Evolutionary conservation across 2,329 filamentous ascomycete species (phyloP).

Genomic region (Fusarium burgessii): DNA sequence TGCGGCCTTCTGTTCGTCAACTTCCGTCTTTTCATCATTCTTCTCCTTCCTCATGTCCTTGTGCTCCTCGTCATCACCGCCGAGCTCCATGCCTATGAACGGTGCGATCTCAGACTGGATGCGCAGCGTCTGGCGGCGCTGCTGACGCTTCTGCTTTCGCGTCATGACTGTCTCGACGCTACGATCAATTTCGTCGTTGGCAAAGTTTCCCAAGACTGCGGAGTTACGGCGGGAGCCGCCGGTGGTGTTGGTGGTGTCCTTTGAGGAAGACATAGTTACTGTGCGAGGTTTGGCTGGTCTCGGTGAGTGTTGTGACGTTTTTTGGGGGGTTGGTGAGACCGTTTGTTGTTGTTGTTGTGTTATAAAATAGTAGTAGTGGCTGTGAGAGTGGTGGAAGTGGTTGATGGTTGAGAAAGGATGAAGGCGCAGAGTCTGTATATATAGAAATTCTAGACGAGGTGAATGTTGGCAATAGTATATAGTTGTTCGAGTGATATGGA

Average conservation of each 20-base stretch:
- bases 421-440: not conserved
- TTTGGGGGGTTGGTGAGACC: no score
- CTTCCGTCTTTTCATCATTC: not conserved
- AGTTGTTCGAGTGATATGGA: not conserved
- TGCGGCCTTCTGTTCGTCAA: accelerated
- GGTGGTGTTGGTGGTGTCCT: not conserved
- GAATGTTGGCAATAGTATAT: not conserved
- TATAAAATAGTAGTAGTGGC: not conserved
- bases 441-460: not conserved
- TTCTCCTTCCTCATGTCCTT: not conserved
- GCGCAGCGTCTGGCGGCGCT: not conserved
- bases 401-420: not conserved
- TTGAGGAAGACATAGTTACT: not conserved
- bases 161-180: accelerated
- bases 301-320: no score
- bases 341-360: not conserved
- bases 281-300: no score
- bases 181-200: not conserved
- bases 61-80: not conserved
- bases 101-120: not conserved
- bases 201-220: not conserved
- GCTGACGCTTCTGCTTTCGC: not conserved
- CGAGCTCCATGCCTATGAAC: not conserved
- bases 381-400: not conserved
- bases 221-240: not conserved